Evolutionary conservation across 2,329 filamentous ascomycete genomes (phyloP).

Genomic region (Alternaria alternata): DNA sequence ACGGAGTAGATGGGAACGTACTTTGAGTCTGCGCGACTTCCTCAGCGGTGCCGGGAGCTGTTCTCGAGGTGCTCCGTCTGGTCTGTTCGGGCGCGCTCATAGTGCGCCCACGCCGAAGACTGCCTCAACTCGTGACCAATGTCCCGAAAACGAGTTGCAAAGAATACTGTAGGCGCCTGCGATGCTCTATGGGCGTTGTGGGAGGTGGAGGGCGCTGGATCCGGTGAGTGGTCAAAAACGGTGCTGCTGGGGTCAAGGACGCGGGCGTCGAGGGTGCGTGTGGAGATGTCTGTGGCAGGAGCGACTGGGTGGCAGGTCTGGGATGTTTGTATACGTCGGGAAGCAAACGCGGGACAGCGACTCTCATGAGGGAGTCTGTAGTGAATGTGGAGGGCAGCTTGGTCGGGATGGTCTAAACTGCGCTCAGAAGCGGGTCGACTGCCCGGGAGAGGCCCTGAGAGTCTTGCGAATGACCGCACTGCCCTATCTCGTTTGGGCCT

Average conservation of each 20-base stretch:
- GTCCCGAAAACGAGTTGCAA: slow-evolving; percentile 12
- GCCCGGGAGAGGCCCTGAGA: slow-evolving; percentile 23
- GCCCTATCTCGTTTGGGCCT: slow-evolving; percentile 11
- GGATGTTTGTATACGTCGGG: slow-evolving; percentile 4
- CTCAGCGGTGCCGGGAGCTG: slow-evolving; percentile 36
- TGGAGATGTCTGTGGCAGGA: slow-evolving; percentile 21
- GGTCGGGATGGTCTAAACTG: slow-evolving; percentile 24
- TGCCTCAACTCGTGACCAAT: slow-evolving; percentile 40
- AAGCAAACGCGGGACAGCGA: slow-evolving; percentile 21
- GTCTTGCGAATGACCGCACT: slow-evolving; percentile 30
- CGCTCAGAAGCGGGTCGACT: slow-evolving; percentile 25
- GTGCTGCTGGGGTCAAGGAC: slow-evolving; percentile 27
- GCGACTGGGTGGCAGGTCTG: slow-evolving; percentile 14
- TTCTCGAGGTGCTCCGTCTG: slow-evolving; percentile 49
- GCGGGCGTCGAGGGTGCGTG: slow-evolving; percentile 33
- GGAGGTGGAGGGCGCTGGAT: slow-evolving; percentile 23
- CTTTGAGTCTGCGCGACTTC: slow-evolving; percentile 29
- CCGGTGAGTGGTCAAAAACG: slow-evolving; percentile 42
- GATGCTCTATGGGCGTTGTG: slow-evolving; percentile 25
- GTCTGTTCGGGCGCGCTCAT: slow-evolving; percentile 51
- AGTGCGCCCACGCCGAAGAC: slow-evolving; percentile 46
- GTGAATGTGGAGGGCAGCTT: slow-evolving; percentile 17
- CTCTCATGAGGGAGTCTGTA: slow-evolving; percentile 23
- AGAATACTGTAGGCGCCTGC: slow-evolving; percentile 18
- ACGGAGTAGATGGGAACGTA: slow-evolving; percentile 23